A percentile compares a stretch with the other conserved stretches of the same genome.
Conservation (phyloP, 768 basidiomycete genomes). For the Crassisporium funariophilum region DNA sequence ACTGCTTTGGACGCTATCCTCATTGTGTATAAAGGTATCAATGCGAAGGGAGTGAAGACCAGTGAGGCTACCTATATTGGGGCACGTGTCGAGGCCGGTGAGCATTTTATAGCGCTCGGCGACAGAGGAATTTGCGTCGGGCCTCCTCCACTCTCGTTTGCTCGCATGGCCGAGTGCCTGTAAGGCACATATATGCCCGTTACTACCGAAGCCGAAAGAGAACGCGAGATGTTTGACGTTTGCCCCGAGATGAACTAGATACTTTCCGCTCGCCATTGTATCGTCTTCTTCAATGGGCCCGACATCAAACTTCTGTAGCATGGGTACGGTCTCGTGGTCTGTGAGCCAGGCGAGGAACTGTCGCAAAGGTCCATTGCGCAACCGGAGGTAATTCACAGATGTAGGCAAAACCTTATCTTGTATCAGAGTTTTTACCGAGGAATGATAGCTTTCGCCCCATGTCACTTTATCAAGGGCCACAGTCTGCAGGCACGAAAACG, state of each 20-base stretch:
- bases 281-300: constrained; percentile 10
- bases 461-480: constrained; percentile 8
- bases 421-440: not conserved
- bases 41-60: constrained; percentile 9
- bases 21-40: constrained; percentile 7
- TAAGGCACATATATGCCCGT: constrained; percentile 5
- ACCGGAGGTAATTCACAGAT: not conserved
- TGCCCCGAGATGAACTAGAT: constrained; percentile 7
- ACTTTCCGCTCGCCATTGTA: constrained; percentile 2
- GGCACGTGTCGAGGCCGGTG: constrained; percentile 9
- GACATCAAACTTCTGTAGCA: constrained; percentile 5
- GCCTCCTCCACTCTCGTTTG: not conserved
- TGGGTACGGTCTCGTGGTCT: constrained; percentile 5
- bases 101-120: not conserved
- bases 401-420: not conserved
- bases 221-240: constrained; percentile 3
- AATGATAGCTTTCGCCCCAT: not conserved
- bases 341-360: constrained; percentile 9
- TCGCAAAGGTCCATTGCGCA: constrained; percentile 3
- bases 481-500: constrained; percentile 8
- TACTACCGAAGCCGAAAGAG: constrained; percentile 7
- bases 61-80: not conserved
- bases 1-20: constrained; percentile 4
- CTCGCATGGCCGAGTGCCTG: not conserved
- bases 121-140: not conserved